phyloP scores from a whole-genome alignment of 345 rosid species.

The Eucalyptus victrix region DNA sequence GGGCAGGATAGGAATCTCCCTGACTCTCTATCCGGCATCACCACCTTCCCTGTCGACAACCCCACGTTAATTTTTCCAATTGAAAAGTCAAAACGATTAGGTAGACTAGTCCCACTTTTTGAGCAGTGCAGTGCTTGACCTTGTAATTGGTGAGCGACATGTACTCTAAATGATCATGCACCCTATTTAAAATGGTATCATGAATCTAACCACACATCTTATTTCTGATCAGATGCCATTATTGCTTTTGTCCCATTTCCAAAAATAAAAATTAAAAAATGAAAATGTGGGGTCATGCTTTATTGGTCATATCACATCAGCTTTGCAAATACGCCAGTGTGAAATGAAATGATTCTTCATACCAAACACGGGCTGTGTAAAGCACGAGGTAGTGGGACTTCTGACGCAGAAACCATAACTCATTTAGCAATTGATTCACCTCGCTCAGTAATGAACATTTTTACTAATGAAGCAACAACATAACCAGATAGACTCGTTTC shows the following conservation, averaged over 20 bases:
- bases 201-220: not conserved
- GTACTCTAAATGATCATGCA: not conserved
- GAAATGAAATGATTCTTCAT: not conserved
- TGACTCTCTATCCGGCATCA: slow-evolving; percentile 26
- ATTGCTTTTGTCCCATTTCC: not conserved
- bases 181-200: not conserved
- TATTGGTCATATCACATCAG: not conserved
- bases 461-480: not conserved
- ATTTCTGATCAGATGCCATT: not conserved
- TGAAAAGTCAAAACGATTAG: not conserved
- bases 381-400: not conserved
- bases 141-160: not conserved
- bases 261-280: not conserved
- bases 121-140: not conserved
- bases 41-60: slow-evolving; percentile 19
- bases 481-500: not conserved
- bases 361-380: not conserved
- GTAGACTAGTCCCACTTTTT: not conserved
- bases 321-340: not conserved
- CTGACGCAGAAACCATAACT: not conserved
- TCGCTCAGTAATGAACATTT: not conserved
- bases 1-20: slow-evolving; percentile 25
- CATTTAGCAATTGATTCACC: not conserved
- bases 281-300: not conserved
- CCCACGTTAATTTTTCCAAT: not conserved